Conservation (phyloP, 805 yeast genomes). For the Saturnispora zaruensis region DNA sequence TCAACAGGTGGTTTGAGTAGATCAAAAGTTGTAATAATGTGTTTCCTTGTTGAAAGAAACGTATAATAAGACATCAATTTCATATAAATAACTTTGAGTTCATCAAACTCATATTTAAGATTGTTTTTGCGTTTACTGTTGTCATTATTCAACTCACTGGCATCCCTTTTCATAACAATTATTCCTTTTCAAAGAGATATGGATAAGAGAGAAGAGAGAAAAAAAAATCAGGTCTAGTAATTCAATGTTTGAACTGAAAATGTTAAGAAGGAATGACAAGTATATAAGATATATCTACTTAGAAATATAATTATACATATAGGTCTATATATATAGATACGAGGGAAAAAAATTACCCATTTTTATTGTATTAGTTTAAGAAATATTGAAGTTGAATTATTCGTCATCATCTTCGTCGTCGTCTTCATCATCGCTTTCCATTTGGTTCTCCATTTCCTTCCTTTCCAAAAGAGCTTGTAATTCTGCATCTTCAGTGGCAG, state of each 20-base stretch:
- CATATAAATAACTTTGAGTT: constrained; percentile 41
- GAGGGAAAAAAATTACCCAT: not conserved
- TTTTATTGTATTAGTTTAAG: not conserved
- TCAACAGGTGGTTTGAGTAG: constrained; percentile 45
- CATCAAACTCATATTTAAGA: constrained; percentile 23
- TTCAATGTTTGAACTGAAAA: not conserved
- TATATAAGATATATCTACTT: not conserved
- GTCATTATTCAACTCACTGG: not conserved
- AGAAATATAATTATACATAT: not conserved
- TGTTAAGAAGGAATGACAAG: not conserved
- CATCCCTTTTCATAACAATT: not conserved
- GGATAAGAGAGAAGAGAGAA: not conserved
- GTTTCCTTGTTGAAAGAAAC: constrained; percentile 52
- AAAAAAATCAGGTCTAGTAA: not conserved
- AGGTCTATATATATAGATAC: not conserved
- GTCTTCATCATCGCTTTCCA: constrained; percentile 66
- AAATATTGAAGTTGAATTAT: not conserved
- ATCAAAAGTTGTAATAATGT: constrained; percentile 49
- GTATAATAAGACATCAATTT: constrained; percentile 53
- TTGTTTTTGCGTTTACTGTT: not conserved
- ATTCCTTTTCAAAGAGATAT: not conserved
- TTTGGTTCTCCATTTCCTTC: constrained; percentile 81
- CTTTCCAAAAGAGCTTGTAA: constrained; percentile 91
- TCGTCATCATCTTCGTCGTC: constrained; percentile 23
- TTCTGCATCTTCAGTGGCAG: constrained; percentile 97